Evolutionary conservation across 2,329 filamentous ascomycete species (phyloP).

Genomic region (Hypoxylon sp.): DNA sequence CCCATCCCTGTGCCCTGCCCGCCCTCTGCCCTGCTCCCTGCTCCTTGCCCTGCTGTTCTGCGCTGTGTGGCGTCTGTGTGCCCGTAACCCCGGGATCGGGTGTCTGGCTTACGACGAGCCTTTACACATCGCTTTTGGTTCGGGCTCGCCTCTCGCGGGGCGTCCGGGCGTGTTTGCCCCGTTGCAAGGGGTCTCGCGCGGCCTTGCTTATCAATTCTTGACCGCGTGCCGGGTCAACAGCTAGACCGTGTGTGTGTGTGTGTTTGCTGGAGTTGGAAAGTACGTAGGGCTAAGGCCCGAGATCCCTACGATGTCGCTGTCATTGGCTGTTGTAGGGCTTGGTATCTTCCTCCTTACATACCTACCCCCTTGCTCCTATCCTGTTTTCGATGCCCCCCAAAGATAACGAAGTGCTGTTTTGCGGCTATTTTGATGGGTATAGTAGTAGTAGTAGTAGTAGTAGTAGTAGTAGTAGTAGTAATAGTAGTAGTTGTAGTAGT

Average conservation of each 20-base stretch:
- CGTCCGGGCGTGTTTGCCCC: constrained; percentile 3
- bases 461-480: too few relatives aligned
- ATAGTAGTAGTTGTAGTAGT: background rate
- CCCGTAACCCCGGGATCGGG: constrained; percentile 1
- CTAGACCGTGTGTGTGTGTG: constrained; percentile 12
- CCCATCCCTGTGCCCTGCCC: background rate
- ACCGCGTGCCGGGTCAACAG: constrained; percentile 3
- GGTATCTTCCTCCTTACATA: constrained; percentile 2
- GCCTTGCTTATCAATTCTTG: background rate
- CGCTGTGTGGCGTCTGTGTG: background rate
- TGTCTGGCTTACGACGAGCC: background rate
- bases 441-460: too few relatives aligned
- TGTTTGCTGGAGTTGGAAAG: too few relatives aligned
- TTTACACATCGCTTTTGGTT: background rate
- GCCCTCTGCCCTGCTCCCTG: background rate
- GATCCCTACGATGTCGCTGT: background rate
- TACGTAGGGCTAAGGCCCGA: too few relatives aligned
- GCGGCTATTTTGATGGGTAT: background rate
- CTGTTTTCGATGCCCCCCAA: background rate
- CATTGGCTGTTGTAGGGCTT: constrained; percentile 3
- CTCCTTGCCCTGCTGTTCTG: too few relatives aligned
- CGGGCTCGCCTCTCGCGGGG: background rate
- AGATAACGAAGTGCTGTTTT: background rate
- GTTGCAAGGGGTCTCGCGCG: background rate
- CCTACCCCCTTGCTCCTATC: background rate